These are phyloP conservation scores for Aspergillus sojae DNA, from an alignment of 2,329 filamentous ascomycete species.

Conservation along the genomic window DNA sequence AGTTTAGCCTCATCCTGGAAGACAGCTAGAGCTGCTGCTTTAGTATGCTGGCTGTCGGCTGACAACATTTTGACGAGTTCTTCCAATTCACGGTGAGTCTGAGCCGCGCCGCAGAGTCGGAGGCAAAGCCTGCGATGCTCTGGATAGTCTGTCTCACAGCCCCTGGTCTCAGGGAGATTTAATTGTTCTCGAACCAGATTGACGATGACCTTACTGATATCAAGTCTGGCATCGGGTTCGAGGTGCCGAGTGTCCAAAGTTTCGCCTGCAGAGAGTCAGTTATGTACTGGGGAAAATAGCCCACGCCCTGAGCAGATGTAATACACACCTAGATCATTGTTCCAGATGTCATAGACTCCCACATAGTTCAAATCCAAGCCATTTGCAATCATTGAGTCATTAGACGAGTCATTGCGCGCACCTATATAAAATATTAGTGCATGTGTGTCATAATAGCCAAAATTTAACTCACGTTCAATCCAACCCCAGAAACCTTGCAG, in stretches of 20 bases:
- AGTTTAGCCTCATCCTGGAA: slow-evolving; percentile 63
- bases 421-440: slow-evolving; percentile 30
- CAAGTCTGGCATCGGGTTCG: slow-evolving; percentile 27
- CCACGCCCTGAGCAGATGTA: background rate
- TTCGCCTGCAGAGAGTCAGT: slow-evolving; percentile 28
- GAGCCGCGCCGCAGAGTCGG: slow-evolving; percentile 60
- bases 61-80: slow-evolving; percentile 55
- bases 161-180: slow-evolving; percentile 55
- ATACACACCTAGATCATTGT: slow-evolving; percentile 54
- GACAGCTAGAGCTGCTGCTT: slow-evolving; percentile 64
- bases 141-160: slow-evolving; percentile 54
- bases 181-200: slow-evolving; percentile 53
- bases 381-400: slow-evolving; percentile 58
- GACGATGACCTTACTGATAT: slow-evolving; percentile 47
- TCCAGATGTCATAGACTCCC: slow-evolving; percentile 62
- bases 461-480: slow-evolving; percentile 49
- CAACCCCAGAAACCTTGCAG: slow-evolving; percentile 63
- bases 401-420: slow-evolving; percentile 42
- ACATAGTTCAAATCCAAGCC: slow-evolving; percentile 63
- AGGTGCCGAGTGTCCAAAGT: slow-evolving; percentile 36
- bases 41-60: slow-evolving; percentile 58
- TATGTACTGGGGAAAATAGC: background rate
- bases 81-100: slow-evolving; percentile 54
- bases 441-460: background rate
- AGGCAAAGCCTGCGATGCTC: slow-evolving; percentile 64